These are phyloP conservation scores for Sanghuangporus weigelae DNA, from an alignment of 1,284 basidiomycete genomes.

Conservation along the genomic window DNA sequence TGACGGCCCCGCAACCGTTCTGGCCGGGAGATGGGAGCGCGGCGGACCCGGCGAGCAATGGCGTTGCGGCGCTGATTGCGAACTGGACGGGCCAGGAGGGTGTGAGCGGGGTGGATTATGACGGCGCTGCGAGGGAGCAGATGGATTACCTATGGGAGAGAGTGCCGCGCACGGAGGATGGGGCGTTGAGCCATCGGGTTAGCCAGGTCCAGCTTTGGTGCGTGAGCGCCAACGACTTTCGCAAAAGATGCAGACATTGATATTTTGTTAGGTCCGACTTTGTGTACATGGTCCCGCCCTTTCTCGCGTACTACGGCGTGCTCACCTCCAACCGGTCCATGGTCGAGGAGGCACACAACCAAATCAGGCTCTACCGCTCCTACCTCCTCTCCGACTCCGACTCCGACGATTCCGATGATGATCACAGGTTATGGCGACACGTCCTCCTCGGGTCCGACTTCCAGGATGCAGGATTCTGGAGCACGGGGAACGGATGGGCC, in stretches of 20 bases:
- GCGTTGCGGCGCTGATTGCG: constrained; percentile 74
- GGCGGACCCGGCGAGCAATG: constrained; percentile 80
- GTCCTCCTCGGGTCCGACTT: constrained; percentile 48
- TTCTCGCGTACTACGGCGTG: constrained; percentile 85
- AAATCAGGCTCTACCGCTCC: constrained; percentile 73
- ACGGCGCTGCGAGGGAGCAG: constrained; percentile 63
- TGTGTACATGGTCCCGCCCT: constrained; percentile 89
- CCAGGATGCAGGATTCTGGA: constrained; percentile 65
- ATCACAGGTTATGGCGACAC: constrained; percentile 63
- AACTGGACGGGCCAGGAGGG: constrained; percentile 55
- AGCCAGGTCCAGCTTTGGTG: constrained; percentile 68
- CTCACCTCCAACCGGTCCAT: constrained; percentile 62
- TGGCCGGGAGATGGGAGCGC: constrained; percentile 57
- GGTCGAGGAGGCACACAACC: constrained; percentile 67
- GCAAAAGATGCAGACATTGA: constrained; percentile 1
- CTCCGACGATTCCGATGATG: constrained; percentile 31
- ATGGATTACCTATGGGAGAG: constrained; percentile 62
- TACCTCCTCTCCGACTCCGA: constrained; percentile 33
- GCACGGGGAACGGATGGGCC: constrained; percentile 83
- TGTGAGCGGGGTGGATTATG: constrained; percentile 46
- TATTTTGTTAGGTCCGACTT: constrained; percentile 56
- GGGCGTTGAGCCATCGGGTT: constrained; percentile 77
- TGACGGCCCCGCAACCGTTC: constrained; percentile 45
- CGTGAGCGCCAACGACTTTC: constrained; percentile 20
- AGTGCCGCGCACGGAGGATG: constrained; percentile 66